Base-by-base conservation (phyloP, 352 stramenopile genomes). In the Phytophthora kernoviae region DNA sequence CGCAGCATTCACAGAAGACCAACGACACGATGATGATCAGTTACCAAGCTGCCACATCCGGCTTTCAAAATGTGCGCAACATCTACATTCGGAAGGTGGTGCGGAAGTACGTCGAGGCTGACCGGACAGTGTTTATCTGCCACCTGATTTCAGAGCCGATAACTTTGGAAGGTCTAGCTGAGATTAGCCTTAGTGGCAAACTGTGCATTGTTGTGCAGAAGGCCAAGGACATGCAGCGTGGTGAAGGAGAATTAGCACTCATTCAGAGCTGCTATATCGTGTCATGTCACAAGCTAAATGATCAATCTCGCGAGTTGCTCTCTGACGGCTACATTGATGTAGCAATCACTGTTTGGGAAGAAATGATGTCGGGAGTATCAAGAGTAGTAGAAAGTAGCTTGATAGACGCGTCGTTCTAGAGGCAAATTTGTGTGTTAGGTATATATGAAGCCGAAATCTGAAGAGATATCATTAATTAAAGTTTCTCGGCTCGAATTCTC, bases 11-110 rank as follows among this genome's bases (percentile, higher is more conserved):
- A 1, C 24, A 62, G 10, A 9, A 51, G 3, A 46, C 58, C 0
- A 39, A 51, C 21, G 36, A 61, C 17, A 47, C 50, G 5, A 55
- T 67, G 43, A 60, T 56, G 43, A 53, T 54, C 24, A 62, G 58
- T 36, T 67, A 52, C 8, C 20, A 26, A 5, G 51, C 27, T 6
- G 32, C 15, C 21, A 18, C n/a, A n/a, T n/a, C n/a, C n/a, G n/a
- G n/a, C n/a, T n/a, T n/a, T n/a, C n/a, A n/a, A n/a, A n/a, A n/a
- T n/a, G n/a, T n/a, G n/a, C n/a, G n/a, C n/a, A n/a, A n/a, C n/a
- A n/a, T n/a, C n/a, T n/a, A 15, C 1, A 40, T 56, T 22, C 36
- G 51, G 0, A 62, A 67, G 27, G 58, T 53, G 22, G 33, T 56
- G 34, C 44, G 58, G 9, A 61, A 62, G 22, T 67, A 57, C 20